phyloP scores from a whole-genome alignment of 2,329 filamentous ascomycete species.

The Zasmidium citrigriseum region DNA sequence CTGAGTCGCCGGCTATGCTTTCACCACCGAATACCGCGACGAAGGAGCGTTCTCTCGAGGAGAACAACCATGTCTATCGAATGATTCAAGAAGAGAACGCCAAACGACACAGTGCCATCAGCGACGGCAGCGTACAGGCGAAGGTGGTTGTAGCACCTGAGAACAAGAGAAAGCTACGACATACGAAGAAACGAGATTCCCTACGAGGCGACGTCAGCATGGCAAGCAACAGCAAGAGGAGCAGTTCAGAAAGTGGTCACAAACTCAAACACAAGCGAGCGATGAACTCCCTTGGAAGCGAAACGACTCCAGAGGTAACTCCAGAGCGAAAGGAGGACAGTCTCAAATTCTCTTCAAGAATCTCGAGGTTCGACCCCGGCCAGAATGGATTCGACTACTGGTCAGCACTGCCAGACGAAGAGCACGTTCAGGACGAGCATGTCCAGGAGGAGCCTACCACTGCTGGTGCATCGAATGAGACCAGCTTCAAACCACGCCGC shows the following conservation, averaged over 20 bases:
- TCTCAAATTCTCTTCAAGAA: constrained; percentile 2
- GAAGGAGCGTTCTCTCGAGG: constrained; percentile 21
- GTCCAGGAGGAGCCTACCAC: neutral
- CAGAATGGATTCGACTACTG: constrained; percentile 18
- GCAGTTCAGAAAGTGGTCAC: constrained; percentile 19
- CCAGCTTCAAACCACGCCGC: constrained; percentile 13
- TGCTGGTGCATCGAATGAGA: neutral
- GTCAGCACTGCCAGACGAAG: constrained; percentile 9
- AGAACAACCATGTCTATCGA: constrained; percentile 25
- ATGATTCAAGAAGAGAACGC: constrained; percentile 31
- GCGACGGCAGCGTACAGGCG: constrained; percentile 24
- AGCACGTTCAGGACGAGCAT: neutral
- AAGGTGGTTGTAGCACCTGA: constrained; percentile 16
- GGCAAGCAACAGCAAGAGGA: constrained; percentile 14
- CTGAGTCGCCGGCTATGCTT: constrained; percentile 1
- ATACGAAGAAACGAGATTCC: constrained; percentile 26
- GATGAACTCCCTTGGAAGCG: constrained; percentile 15
- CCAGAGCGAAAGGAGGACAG: constrained; percentile 2
- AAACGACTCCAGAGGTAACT: constrained; percentile 3
- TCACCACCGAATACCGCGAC: constrained; percentile 17
- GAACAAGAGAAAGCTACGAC: constrained; percentile 25
- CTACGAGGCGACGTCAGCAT: constrained; percentile 26
- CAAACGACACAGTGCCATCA: constrained; percentile 31
- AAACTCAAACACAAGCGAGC: constrained; percentile 21
- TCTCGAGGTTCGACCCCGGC: constrained; percentile 7